Percentiles rank a stretch among this genome's conserved stretches.
phyloP scores from a whole-genome alignment of 2,329 filamentous ascomycete species.

The Drechmeria coniospora region DNA sequence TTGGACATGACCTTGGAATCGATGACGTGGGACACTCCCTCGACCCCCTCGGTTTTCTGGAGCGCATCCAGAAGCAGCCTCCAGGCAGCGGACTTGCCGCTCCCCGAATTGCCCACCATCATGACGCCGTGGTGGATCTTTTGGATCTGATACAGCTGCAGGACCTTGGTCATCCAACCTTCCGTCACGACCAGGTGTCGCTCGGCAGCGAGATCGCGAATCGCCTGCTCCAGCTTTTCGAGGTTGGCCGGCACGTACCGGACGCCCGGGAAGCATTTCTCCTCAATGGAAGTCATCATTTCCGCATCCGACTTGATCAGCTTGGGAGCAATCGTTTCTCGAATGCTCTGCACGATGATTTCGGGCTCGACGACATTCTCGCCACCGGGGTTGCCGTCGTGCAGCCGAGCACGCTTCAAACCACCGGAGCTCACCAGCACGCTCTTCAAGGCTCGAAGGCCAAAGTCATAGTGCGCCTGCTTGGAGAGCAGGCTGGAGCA shows the following conservation, averaged over 20 bases:
- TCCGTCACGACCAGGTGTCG: constrained; percentile 82
- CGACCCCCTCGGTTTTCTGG: constrained; percentile 77
- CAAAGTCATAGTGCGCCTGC: constrained; percentile 98
- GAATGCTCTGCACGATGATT: constrained; percentile 95
- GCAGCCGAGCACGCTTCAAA: constrained; percentile 70
- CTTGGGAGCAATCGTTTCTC: constrained; percentile 96
- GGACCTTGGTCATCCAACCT: constrained; percentile 91
- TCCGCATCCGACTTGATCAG: constrained; percentile 85
- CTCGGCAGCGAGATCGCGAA: constrained; percentile 68
- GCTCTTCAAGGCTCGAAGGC: constrained; percentile 92
- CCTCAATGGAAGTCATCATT: constrained; percentile 72
- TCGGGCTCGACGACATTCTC: constrained; percentile 79
- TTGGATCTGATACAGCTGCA: constrained; percentile 97
- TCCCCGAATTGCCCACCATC: constrained; percentile 98
- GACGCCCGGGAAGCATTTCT: constrained; percentile 78
- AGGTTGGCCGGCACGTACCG: constrained; percentile 85
- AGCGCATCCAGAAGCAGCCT: constrained; percentile 80
- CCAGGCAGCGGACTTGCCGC: constrained; percentile 94
- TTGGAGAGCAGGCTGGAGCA: constrained; percentile 73
- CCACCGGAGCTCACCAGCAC: constrained; percentile 96
- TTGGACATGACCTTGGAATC: constrained; percentile 99
- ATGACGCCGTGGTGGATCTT: constrained; percentile 98
- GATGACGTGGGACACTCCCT: constrained; percentile 93
- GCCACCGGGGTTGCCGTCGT: constrained; percentile 40
- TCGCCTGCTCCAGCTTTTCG: constrained; percentile 61